Percentiles rank a stretch among this genome's conserved stretches.
These are phyloP conservation scores for Rhodotorula babjevae DNA, from an alignment of 768 basidiomycete genomes.

Conservation along the genomic window DNA sequence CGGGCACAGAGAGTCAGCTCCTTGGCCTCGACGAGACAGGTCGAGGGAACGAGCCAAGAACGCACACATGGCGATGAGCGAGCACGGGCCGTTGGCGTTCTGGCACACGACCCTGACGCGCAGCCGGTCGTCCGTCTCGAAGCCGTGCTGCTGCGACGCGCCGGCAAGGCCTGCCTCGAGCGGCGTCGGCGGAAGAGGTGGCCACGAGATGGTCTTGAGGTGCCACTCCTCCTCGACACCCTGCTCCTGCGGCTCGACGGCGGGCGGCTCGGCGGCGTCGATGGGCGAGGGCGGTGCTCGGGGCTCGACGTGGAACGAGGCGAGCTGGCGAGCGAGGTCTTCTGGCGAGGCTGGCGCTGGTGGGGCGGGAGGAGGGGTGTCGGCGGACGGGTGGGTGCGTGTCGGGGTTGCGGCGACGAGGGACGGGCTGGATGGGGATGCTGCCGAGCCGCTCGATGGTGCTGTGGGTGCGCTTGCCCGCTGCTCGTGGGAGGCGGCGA, in stretches of 20 bases:
- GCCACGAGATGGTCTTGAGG: slow-evolving; percentile 29
- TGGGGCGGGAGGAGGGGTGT: not conserved
- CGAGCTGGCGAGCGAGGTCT: slow-evolving; percentile 10
- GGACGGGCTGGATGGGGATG: no score
- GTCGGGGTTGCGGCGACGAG: no score
- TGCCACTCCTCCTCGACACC: slow-evolving; percentile 26
- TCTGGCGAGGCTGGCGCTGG: not conserved
- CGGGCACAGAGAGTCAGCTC: not conserved
- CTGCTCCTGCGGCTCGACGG: no score
- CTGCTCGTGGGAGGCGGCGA: no score
- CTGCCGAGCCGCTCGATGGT: no score
- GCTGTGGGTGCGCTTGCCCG: no score
- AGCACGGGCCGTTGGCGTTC: slow-evolving; percentile 64
- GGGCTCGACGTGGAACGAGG: not conserved
- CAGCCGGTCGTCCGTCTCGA: not conserved
- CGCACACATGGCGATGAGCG: slow-evolving; percentile 80
- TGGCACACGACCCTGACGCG: slow-evolving; percentile 36
- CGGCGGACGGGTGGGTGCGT: no score
- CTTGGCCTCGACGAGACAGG: not conserved
- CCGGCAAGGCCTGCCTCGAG: not conserved
- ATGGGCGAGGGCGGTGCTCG: not conserved
- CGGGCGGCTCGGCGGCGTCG: not conserved
- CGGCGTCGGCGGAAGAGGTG: slow-evolving; percentile 28
- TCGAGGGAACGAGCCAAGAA: not conserved
- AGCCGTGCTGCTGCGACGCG: no score